A percentile compares a stretch with the other conserved stretches of the same genome.
Conservation (phyloP, 1,284 basidiomycete genomes). For the Stereum hirsutum region DNA sequence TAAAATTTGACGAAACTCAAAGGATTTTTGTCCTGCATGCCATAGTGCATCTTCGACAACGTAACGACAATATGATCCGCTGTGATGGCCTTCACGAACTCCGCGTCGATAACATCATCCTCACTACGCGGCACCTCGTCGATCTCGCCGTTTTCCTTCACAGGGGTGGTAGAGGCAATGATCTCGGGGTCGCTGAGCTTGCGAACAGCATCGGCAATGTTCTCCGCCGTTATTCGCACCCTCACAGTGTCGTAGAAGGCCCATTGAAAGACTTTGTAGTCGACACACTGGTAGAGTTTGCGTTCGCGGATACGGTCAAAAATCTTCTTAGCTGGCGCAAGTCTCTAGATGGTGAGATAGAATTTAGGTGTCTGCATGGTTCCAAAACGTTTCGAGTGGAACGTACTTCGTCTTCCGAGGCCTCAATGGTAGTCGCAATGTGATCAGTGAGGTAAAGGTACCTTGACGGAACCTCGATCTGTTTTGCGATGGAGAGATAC, state of each 20-base stretch:
- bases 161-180: background rate
- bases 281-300: slow-evolving; percentile 61
- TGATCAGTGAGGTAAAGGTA: slow-evolving; percentile 61
- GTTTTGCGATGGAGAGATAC: slow-evolving; percentile 44
- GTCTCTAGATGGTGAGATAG: no score
- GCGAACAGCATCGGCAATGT: slow-evolving; percentile 44
- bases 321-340: slow-evolving; percentile 45
- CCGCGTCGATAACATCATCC: slow-evolving; percentile 13
- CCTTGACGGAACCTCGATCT: slow-evolving; percentile 45
- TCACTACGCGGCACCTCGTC: slow-evolving; percentile 6
- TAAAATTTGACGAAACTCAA: slow-evolving; percentile 64
- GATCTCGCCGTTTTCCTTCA: slow-evolving; percentile 1
- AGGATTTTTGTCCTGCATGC: slow-evolving; percentile 64
- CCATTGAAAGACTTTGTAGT: slow-evolving; percentile 55
- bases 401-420: slow-evolving; percentile 36
- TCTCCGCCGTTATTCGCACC: slow-evolving; percentile 37
- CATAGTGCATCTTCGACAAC: slow-evolving; percentile 57
- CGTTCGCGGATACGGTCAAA: slow-evolving; percentile 50
- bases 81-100: slow-evolving; percentile 26
- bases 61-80: slow-evolving; percentile 46
- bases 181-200: slow-evolving; percentile 9
- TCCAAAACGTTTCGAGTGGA: background rate
- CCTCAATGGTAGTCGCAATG: slow-evolving; percentile 51
- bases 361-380: no score
- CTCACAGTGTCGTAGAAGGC: slow-evolving; percentile 28